Evolutionary conservation across 805 yeast species (phyloP), one percentile per base, ranked within the genome.

Genomic region (Wickerhamiella parazyma): DNA sequence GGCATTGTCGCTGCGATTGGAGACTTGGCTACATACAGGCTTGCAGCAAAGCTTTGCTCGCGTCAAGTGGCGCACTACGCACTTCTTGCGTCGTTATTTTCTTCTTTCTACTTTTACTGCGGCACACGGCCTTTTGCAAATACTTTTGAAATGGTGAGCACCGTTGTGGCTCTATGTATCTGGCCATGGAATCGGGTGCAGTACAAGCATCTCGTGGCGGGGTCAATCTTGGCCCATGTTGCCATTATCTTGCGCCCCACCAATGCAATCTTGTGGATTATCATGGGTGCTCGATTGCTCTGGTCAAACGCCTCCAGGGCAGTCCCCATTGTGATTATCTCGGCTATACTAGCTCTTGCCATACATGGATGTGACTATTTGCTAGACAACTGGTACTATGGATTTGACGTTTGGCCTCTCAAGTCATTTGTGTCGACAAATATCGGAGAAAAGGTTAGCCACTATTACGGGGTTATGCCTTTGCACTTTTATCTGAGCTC

Each of bases 91-190:
- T 75, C 85, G 21, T 50, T 84, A 2, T 52, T 66, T 1, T 79
- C 83, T 37, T 76, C 81, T 3, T 89, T 85, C 69, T 85, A 86
- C 57, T 84, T 89, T 80, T 84, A 71, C 60, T 69, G 78, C 34
- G 67, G 75, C 33, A 78, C 94, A 1, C 69, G 99, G 49, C 76
- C 95, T 1, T 91, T 91, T 56, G 75, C 93, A 41, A 91, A 89
- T 55, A 74, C 81, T 16, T 65, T 86, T 41, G 98, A 91, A 59
- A 71, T 80, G 71, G 67, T 72, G 1, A 56, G 86, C 43, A 81
- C 91, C 0, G 66, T 77, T 0, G 61, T 73, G 7, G 86, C 86
- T 0, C 63, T 89, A 38, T 66, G 70, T 12, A 71, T 67, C 55
- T 82, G 94, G 94, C 78, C 85, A 12, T 34, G 38, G 33, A 36